phyloP scores from a whole-genome alignment of 2,329 filamentous ascomycete species.

The Claviceps capensis region DNA sequence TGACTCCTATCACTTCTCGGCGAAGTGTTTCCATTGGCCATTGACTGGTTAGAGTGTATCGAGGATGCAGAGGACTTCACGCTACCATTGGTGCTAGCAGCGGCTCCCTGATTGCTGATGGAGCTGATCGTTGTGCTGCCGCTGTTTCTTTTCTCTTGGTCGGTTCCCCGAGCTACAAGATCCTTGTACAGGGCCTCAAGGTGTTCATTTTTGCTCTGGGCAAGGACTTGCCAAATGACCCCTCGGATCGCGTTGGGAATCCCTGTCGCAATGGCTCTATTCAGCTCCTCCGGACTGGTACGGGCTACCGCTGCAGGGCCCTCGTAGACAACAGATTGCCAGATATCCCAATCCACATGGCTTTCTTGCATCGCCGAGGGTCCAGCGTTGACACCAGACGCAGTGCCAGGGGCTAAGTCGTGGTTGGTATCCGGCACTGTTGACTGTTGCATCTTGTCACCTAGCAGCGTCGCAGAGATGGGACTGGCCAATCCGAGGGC shows the following conservation, averaged over 20 bases:
- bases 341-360: slow-evolving; percentile 96
- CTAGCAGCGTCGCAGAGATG: slow-evolving; percentile 13
- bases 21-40: slow-evolving; percentile 39
- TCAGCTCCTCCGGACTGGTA: slow-evolving; percentile 80
- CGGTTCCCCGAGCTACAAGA: slow-evolving; percentile 64
- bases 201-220: slow-evolving; percentile 87
- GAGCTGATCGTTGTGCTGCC: slow-evolving; percentile 38
- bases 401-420: slow-evolving; percentile 70
- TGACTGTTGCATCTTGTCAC: slow-evolving; percentile 20
- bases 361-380: slow-evolving; percentile 56
- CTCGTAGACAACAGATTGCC: slow-evolving; percentile 92
- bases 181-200: slow-evolving; percentile 79
- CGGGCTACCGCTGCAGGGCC: slow-evolving; percentile 78
- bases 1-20: slow-evolving; percentile 46
- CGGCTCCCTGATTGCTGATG: slow-evolving; percentile 35
- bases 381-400: slow-evolving; percentile 64
- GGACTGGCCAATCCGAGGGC: slow-evolving; percentile 11
- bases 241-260: slow-evolving; percentile 92
- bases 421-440: slow-evolving; percentile 53
- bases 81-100: slow-evolving; percentile 44
- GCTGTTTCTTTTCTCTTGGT: slow-evolving; percentile 56
- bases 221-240: slow-evolving; percentile 97
- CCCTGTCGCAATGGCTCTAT: slow-evolving; percentile 77
- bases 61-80: slow-evolving; percentile 72
- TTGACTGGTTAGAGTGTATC: slow-evolving; percentile 63